Percentiles rank a stretch among this genome's conserved stretches.
Evolutionary conservation across 768 basidiomycete species (phyloP).

Genomic region (Tricholoma furcatifolium): DNA sequence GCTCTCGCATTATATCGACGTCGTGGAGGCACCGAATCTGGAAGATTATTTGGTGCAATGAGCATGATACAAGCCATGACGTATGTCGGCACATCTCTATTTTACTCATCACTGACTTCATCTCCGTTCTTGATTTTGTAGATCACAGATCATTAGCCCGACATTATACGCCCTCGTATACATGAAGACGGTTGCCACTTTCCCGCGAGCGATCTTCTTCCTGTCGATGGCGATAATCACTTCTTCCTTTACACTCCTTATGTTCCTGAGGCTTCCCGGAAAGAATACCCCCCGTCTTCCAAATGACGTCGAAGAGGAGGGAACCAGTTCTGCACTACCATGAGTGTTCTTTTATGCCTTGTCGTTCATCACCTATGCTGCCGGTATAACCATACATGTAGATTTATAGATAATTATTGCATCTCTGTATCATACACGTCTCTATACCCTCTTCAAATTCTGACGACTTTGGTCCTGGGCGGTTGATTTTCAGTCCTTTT

Average conservation of each 20-base stretch:
- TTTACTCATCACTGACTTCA: background rate
- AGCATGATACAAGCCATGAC: constrained; percentile 71
- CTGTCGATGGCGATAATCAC: constrained; percentile 41
- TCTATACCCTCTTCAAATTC: background rate
- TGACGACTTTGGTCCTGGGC: no score
- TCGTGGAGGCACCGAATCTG: constrained; percentile 60
- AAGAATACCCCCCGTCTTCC: background rate
- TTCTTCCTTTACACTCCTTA: constrained; percentile 43
- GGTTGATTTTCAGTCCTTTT: background rate
- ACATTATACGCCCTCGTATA: constrained; percentile 72
- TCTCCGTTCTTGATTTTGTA: constrained; percentile 23
- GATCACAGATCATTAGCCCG: constrained; percentile 70
- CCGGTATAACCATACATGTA: background rate
- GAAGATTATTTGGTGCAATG: constrained; percentile 77
- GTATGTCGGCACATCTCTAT: constrained; percentile 28
- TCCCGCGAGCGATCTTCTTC: constrained; percentile 70
- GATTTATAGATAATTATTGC: background rate
- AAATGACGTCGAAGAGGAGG: background rate
- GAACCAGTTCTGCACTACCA: background rate
- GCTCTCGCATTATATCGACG: constrained; percentile 63
- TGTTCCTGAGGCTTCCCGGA: constrained; percentile 43
- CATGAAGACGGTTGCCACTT: constrained; percentile 64
- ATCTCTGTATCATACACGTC: background rate
- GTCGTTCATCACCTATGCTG: background rate
- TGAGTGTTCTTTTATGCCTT: background rate